Conservation (phyloP, 2,329 filamentous ascomycete genomes). For the Cladosporium sphaerospermum region DNA sequence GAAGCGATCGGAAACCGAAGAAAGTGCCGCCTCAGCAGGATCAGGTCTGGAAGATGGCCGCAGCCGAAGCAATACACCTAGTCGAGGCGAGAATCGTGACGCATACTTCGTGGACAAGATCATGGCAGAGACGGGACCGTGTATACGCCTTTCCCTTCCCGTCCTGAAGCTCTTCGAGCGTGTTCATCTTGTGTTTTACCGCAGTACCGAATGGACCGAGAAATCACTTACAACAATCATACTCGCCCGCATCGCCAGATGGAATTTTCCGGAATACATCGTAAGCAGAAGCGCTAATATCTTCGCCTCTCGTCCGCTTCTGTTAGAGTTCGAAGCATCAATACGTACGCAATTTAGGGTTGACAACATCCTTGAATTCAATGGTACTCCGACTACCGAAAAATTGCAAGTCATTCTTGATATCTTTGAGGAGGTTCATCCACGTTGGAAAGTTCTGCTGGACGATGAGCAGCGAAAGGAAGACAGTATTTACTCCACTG, state of each 20-base stretch:
- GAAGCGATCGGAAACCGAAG: constrained; percentile 56
- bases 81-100: constrained; percentile 56
- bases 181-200: constrained; percentile 92
- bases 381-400: constrained; percentile 60
- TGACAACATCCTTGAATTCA: constrained; percentile 75
- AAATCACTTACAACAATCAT: constrained; percentile 95
- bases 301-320: constrained; percentile 65
- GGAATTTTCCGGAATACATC: constrained; percentile 84
- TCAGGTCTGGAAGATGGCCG: constrained; percentile 27
- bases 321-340: constrained; percentile 86
- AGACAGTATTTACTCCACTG: constrained; percentile 66
- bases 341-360: constrained; percentile 75
- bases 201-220: constrained; percentile 94
- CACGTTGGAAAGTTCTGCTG: constrained; percentile 71
- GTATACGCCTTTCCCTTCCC: constrained; percentile 68
- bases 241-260: constrained; percentile 76
- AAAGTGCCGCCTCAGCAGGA: constrained; percentile 45
- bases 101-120: constrained; percentile 73
- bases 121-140: constrained; percentile 68
- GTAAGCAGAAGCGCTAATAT: constrained; percentile 87
- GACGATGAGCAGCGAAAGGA: constrained; percentile 73
- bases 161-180: constrained; percentile 81
- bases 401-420: constrained; percentile 62
- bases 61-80: constrained; percentile 34
- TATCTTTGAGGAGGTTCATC: constrained; percentile 68